phyloP scores from a whole-genome alignment of 805 yeast species.

The Ogataea parapolymorpha region DNA sequence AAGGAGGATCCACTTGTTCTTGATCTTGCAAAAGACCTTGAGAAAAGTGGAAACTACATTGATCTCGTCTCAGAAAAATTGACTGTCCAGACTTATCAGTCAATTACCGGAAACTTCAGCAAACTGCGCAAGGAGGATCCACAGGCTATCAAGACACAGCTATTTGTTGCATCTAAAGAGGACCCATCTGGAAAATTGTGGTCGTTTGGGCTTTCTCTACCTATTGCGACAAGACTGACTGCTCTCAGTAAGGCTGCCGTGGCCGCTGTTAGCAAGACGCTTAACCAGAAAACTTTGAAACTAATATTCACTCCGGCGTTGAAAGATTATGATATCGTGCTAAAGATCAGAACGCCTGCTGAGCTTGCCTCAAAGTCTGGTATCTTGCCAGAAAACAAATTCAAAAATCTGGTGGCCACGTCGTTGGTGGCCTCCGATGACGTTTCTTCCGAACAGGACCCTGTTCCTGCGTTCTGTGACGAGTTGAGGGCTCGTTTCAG shows the following conservation, averaged over 20 bases:
- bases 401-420: constrained; percentile 53
- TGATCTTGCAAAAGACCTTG: constrained; percentile 60
- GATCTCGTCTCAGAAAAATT: constrained; percentile 58
- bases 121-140: constrained; percentile 77
- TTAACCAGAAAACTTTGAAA: constrained; percentile 39
- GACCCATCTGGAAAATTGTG: constrained; percentile 88
- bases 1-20: constrained; percentile 78
- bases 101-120: constrained; percentile 61
- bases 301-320: constrained; percentile 76
- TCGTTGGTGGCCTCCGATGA: constrained; percentile 41
- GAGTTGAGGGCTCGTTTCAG: constrained; percentile 64
- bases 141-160: constrained; percentile 70
- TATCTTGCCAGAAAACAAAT: constrained; percentile 48
- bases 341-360: constrained; percentile 45
- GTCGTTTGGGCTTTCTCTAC: constrained; percentile 49
- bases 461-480: constrained; percentile 53
- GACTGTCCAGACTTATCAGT: constrained; percentile 57
- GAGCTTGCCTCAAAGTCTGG: constrained; percentile 51
- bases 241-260: constrained; percentile 78
- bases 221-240: constrained; percentile 85
- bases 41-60: constrained; percentile 27
- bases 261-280: constrained; percentile 40
- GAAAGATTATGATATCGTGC: constrained; percentile 78
- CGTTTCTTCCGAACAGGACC: constrained; percentile 43
- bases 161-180: constrained; percentile 76